A percentile compares a stretch with the other conserved stretches of the same genome.
These are phyloP conservation scores for Haplographium delicatum DNA, from an alignment of 495 filamentous ascomycete species.

Conservation along the genomic window DNA sequence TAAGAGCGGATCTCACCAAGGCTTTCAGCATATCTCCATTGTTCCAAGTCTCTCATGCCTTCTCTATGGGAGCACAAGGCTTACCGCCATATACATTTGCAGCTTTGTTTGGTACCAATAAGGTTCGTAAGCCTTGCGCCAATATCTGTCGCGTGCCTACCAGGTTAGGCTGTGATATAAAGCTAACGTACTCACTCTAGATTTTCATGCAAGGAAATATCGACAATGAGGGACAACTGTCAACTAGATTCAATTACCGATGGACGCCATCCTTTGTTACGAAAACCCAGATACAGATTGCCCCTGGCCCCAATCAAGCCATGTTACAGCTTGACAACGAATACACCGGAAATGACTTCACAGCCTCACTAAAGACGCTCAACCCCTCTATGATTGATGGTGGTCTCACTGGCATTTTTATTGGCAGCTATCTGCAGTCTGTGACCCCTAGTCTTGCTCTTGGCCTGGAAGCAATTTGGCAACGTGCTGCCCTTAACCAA, in stretches of 20 bases:
- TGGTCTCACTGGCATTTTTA: conserved; percentile 86
- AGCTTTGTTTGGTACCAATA: conserved; percentile 84
- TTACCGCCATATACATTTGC: conserved; percentile 92
- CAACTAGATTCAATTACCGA: conserved; percentile 83
- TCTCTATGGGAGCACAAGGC: conserved; percentile 82
- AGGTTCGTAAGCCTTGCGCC: conserved; percentile 45
- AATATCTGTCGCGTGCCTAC: background rate
- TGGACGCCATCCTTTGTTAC: conserved; percentile 71
- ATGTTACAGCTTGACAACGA: conserved; percentile 90
- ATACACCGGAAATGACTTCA: conserved; percentile 89
- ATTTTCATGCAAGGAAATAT: conserved; percentile 92
- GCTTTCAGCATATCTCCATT: conserved; percentile 85
- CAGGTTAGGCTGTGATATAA: background rate
- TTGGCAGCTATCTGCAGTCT: conserved; percentile 91
- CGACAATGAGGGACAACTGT: conserved; percentile 81
- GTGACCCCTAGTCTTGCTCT: conserved; percentile 83
- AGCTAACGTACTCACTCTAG: conserved; percentile 37
- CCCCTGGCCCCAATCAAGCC: conserved; percentile 56
- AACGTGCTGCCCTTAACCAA: conserved; percentile 68
- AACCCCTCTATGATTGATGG: conserved; percentile 93
- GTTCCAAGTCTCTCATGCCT: conserved; percentile 96
- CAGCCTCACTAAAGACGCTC: conserved; percentile 80
- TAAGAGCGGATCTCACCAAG: conserved; percentile 94
- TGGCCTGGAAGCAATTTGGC: conserved; percentile 91
- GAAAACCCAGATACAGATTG: conserved; percentile 79